phyloP scores from a whole-genome alignment of 306 rosid genomes.

The Vicia faba region DNA sequence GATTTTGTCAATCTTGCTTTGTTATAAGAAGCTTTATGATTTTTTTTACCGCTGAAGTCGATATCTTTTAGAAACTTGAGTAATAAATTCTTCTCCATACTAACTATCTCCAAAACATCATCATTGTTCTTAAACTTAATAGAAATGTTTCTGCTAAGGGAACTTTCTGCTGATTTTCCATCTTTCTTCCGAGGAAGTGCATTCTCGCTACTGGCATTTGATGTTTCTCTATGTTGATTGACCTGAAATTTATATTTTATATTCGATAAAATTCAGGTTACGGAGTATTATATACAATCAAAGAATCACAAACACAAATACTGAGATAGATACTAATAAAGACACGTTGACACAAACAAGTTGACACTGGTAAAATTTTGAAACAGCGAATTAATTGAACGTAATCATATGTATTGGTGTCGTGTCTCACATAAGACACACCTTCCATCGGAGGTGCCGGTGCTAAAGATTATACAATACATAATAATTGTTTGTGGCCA shows the following conservation, averaged over 20 bases:
- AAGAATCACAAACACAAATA: too few relatives aligned
- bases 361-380: too few relatives aligned
- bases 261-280: conserved; percentile 17
- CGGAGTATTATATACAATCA: conserved; percentile 3
- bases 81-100: conserved; percentile 63
- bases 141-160: conserved; percentile 38
- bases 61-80: conserved; percentile 59
- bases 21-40: conserved; percentile 45
- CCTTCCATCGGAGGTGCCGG: too few relatives aligned
- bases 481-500: background rate
- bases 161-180: conserved; percentile 36
- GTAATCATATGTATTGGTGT: too few relatives aligned
- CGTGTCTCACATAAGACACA: too few relatives aligned
- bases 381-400: too few relatives aligned
- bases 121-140: conserved; percentile 40
- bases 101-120: conserved; percentile 59
- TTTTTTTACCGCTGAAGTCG: conserved; percentile 36
- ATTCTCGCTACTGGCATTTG: conserved; percentile 20
- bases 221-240: conserved; percentile 36
- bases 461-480: background rate
- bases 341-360: too few relatives aligned
- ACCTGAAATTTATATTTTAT: conserved; percentile 42
- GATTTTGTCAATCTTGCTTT: conserved; percentile 63
- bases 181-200: conserved; percentile 36
- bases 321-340: too few relatives aligned